A percentile compares a stretch with the other conserved stretches of the same genome.
phyloP scores from a whole-genome alignment of 306 rosid species.

The Arachis stenosperma region DNA sequence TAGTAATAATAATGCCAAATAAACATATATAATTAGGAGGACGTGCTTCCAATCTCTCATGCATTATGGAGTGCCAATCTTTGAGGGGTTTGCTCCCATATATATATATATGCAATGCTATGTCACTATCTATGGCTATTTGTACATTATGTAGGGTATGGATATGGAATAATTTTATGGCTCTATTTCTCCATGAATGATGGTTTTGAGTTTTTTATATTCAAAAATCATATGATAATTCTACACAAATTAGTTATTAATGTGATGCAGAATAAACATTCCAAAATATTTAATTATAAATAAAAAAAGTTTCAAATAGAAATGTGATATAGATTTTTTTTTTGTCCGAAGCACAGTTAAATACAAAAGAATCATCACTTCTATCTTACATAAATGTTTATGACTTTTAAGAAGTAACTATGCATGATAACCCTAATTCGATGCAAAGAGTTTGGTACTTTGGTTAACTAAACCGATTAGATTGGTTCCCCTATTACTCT shows the following conservation, averaged over 20 bases:
- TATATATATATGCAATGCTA: neutral
- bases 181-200: neutral
- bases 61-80: conserved; percentile 7
- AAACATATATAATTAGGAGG: neutral
- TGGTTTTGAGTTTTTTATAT: neutral
- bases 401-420: no score
- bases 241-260: neutral
- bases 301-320: no score
- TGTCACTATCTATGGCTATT: neutral
- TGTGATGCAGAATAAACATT: no score
- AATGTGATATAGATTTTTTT: no score
- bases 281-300: no score
- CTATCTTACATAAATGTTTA: no score
- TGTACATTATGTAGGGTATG: conserved; percentile 1
- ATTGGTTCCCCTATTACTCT: no score
- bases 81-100: conserved; percentile 14
- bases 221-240: neutral
- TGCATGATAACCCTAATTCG: no score
- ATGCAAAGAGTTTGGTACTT: no score
- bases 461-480: no score
- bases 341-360: no score
- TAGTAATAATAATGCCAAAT: neutral
- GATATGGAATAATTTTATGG: neutral
- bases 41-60: conserved; percentile 23
- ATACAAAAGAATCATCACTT: no score